Evolutionary conservation across 495 filamentous ascomycete species (phyloP).

Genomic region (Aspergillus leporis): DNA sequence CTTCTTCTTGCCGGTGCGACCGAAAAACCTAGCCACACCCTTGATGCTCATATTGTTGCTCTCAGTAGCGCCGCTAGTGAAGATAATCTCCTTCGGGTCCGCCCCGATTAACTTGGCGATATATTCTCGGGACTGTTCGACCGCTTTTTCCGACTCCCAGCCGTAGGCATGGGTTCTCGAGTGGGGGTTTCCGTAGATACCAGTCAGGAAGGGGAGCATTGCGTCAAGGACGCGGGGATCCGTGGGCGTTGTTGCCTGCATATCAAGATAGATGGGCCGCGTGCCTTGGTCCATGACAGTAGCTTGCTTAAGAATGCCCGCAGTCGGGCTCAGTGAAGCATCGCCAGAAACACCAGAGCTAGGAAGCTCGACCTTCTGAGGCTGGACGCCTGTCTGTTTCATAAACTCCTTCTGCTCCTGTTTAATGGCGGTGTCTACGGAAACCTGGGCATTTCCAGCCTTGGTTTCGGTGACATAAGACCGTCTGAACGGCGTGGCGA

Average conservation of each 20-base stretch:
- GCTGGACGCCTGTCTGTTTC: slow-evolving; percentile 64
- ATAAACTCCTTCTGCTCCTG: slow-evolving; percentile 80
- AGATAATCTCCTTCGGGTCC: slow-evolving; percentile 96
- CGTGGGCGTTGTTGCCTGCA: slow-evolving; percentile 97
- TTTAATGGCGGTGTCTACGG: slow-evolving; percentile 76
- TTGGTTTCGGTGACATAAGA: slow-evolving; percentile 85
- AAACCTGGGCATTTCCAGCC: slow-evolving; percentile 76
- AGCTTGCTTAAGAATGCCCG: slow-evolving; percentile 88
- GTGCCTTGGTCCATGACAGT: slow-evolving; percentile 92
- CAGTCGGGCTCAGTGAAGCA: slow-evolving; percentile 75
- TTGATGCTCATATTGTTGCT: slow-evolving; percentile 99
- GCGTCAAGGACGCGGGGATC: slow-evolving; percentile 94
- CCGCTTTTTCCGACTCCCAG: slow-evolving; percentile 95
- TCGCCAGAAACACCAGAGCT: slow-evolving; percentile 61
- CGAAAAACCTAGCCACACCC: slow-evolving; percentile 94
- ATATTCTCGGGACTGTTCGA: slow-evolving; percentile 80
- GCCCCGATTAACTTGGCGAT: slow-evolving; percentile 88
- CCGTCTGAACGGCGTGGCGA: slow-evolving; percentile 46
- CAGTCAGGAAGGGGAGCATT: slow-evolving; percentile 93
- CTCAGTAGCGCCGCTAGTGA: slow-evolving; percentile 96
- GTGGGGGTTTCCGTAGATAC: slow-evolving; percentile 95
- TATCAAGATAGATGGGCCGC: slow-evolving; percentile 94
- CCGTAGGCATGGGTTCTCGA: slow-evolving; percentile 97
- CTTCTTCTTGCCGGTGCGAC: slow-evolving; percentile 90
- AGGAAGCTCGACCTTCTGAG: slow-evolving; percentile 54